phyloP scores from a whole-genome alignment of 768 basidiomycete species.

The Pluteus cervinus region DNA sequence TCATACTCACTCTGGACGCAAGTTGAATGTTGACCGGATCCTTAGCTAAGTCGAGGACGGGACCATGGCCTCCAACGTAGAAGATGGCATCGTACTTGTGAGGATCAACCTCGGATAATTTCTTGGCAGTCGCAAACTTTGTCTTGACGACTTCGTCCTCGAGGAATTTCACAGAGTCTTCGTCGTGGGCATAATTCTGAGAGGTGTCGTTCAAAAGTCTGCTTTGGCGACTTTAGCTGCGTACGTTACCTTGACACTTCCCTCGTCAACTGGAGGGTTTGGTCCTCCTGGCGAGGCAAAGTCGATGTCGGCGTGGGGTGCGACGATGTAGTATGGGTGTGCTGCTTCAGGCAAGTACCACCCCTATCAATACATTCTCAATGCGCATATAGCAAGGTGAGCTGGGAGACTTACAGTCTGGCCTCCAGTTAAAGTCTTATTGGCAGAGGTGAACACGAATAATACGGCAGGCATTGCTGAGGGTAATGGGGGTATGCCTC shows the following conservation, averaged over 20 bases:
- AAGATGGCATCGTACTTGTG: conserved; percentile 69
- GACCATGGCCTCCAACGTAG: conserved; percentile 78
- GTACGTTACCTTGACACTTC: conserved; percentile 40
- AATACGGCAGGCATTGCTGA: conserved; percentile 43
- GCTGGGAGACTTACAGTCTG: conserved; percentile 42
- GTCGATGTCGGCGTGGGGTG: conserved; percentile 45
- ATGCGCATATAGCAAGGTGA: too few species aligned
- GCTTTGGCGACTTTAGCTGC: background rate
- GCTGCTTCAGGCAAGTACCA: conserved; percentile 78
- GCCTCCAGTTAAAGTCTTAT: conserved; percentile 45
- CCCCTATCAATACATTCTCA: conserved; percentile 46
- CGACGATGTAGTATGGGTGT: conserved; percentile 60
- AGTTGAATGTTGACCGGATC: conserved; percentile 19
- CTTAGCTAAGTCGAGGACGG: conserved; percentile 50
- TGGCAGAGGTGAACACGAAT: conserved; percentile 69
- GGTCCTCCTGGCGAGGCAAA: conserved; percentile 59
- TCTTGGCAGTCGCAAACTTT: conserved; percentile 52
- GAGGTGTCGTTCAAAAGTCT: too few species aligned
- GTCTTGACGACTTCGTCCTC: conserved; percentile 44
- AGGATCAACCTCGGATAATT: conserved; percentile 50
- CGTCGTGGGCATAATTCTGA: conserved; percentile 49
- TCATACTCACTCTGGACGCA: conserved; percentile 18
- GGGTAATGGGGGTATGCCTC: conserved; percentile 1
- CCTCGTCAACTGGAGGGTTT: conserved; percentile 63
- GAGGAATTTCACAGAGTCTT: conserved; percentile 51